Conservation (phyloP, 257 asterid genomes). For the Striga asiatica region DNA sequence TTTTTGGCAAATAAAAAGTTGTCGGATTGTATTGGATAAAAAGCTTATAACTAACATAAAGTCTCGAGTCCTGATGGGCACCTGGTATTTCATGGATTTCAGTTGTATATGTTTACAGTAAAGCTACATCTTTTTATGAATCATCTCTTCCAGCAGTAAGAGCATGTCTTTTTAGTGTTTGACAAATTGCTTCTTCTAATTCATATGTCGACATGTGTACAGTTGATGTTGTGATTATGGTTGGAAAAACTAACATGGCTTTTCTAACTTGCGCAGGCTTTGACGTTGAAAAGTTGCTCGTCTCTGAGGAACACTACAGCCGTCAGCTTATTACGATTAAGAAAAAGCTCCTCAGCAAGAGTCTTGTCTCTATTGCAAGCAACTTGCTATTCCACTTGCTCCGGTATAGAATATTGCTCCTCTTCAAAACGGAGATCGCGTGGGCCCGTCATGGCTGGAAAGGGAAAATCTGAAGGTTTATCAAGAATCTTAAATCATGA, state of each 20-base stretch:
- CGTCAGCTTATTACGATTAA: slow-evolving; percentile 35
- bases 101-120: background rate
- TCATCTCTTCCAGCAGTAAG: background rate
- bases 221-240: slow-evolving; percentile 7
- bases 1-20: background rate
- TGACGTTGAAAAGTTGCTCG: slow-evolving; percentile 58
- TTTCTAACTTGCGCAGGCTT: slow-evolving; percentile 47
- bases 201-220: background rate
- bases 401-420: slow-evolving; percentile 32
- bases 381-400: slow-evolving; percentile 39
- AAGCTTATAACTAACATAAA: no score
- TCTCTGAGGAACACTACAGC: slow-evolving; percentile 47
- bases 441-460: slow-evolving; percentile 78
- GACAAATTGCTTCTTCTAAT: slow-evolving; percentile 17
- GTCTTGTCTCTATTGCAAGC: slow-evolving; percentile 34
- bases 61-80: no score
- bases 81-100: background rate
- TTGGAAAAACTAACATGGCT: slow-evolving; percentile 23
- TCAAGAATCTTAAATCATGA: background rate
- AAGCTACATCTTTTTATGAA: background rate
- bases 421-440: slow-evolving; percentile 55
- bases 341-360: slow-evolving; percentile 52
- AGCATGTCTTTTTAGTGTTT: slow-evolving; percentile 17
- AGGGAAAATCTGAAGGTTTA: slow-evolving; percentile 66
- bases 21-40: slow-evolving; percentile 11